phyloP scores from a whole-genome alignment of 1,139 yeast species.

The Nakaseomyces sp. region DNA sequence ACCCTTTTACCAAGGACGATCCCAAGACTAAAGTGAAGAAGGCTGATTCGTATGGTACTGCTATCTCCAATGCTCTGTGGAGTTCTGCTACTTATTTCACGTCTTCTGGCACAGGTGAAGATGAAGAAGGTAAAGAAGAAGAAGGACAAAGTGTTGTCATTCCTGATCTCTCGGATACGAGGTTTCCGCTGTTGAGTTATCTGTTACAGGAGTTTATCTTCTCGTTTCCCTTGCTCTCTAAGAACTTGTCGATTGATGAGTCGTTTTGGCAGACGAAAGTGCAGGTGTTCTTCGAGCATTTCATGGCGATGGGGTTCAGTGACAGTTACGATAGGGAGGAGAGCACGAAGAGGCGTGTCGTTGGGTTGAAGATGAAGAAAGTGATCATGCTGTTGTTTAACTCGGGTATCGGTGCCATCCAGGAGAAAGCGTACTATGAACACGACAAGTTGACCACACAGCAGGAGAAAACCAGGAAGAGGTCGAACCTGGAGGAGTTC shows the following conservation, averaged over 20 bases:
- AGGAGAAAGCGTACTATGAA: slow-evolving; percentile 45
- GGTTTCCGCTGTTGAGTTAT: slow-evolving; percentile 60
- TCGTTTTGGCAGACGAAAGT: slow-evolving; percentile 71
- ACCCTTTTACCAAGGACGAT: slow-evolving; percentile 49
- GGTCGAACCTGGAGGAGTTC: slow-evolving; percentile 31
- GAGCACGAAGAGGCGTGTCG: slow-evolving; percentile 60
- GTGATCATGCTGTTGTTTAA: slow-evolving; percentile 61
- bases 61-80: slow-evolving; percentile 5
- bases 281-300: slow-evolving; percentile 70
- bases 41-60: slow-evolving; percentile 2
- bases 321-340: slow-evolving; percentile 65
- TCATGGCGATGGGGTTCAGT: slow-evolving; percentile 61
- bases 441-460: slow-evolving; percentile 29
- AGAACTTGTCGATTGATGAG: slow-evolving; percentile 38
- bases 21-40: slow-evolving; percentile 17
- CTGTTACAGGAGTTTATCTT: slow-evolving; percentile 53
- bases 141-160: neutral
- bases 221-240: slow-evolving; percentile 66
- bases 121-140: neutral
- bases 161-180: slow-evolving; percentile 16
- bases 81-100: slow-evolving; percentile 2
- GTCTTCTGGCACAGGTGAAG: neutral
- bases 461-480: slow-evolving; percentile 24
- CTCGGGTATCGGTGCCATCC: slow-evolving; percentile 59
- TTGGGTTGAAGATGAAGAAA: slow-evolving; percentile 51